phyloP scores from a whole-genome alignment of 192 early-diverging fungal genomes.

The Phycomyces blakesleeanus region DNA sequence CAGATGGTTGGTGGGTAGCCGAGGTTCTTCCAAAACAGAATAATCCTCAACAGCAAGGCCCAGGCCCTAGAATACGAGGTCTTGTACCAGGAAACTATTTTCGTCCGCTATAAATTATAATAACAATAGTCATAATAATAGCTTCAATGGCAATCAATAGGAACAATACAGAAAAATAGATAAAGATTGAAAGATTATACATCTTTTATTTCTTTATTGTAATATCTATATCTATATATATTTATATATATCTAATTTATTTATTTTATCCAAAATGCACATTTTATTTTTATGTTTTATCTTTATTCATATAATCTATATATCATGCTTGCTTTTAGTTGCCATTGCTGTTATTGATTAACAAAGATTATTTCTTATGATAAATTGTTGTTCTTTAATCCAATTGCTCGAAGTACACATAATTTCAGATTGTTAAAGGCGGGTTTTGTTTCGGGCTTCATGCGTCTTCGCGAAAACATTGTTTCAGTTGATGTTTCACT shows the following conservation, averaged over 20 bases:
- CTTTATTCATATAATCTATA: not conserved
- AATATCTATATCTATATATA: too few relatives aligned
- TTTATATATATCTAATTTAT: too few relatives aligned
- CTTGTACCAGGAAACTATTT: slow-evolving; percentile 21
- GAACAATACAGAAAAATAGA: too few relatives aligned
- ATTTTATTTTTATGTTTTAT: too few relatives aligned
- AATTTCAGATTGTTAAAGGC: not conserved
- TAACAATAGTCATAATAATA: too few relatives aligned
- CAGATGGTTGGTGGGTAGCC: slow-evolving; percentile 20
- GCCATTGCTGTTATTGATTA: not conserved
- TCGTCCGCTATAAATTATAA: too few relatives aligned
- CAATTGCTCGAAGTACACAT: not conserved
- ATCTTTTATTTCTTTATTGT: too few relatives aligned
- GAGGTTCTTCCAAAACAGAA: not conserved
- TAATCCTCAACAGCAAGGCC: not conserved
- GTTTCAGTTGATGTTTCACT: not conserved
- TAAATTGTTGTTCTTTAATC: not conserved
- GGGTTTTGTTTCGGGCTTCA: not conserved
- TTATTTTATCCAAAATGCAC: too few relatives aligned
- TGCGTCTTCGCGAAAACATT: not conserved
- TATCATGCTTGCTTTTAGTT: not conserved
- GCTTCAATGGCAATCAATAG: too few relatives aligned
- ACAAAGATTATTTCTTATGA: not conserved
- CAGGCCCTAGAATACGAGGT: slow-evolving; percentile 2
- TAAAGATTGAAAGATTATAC: too few relatives aligned